A percentile compares a stretch with the other conserved stretches of the same genome.
Evolutionary conservation across 2,329 filamentous ascomycete species (phyloP).

Genomic region (Pseudogymnoascus pannorum): DNA sequence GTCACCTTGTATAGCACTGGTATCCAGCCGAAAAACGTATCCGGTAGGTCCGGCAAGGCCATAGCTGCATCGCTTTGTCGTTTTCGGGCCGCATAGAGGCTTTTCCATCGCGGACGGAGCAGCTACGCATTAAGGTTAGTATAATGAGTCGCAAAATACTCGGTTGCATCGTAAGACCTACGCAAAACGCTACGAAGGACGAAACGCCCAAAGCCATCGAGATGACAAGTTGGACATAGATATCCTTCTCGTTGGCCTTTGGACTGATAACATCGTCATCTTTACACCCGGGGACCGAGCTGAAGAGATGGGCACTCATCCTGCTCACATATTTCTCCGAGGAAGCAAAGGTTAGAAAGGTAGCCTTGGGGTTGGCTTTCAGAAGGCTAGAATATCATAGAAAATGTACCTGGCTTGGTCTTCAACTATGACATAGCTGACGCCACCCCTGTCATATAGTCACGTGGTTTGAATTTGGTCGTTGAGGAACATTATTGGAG

Average conservation of each 20-base stretch:
- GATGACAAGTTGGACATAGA: conserved; percentile 59
- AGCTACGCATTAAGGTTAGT: conserved; percentile 45
- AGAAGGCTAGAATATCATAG: neutral
- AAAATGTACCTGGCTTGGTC: conserved; percentile 4
- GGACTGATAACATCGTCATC: conserved; percentile 6
- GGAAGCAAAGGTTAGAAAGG: neutral
- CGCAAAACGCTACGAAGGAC: conserved; percentile 71
- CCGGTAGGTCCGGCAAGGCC: conserved; percentile 69
- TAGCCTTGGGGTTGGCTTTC: neutral
- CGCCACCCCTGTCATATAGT: neutral
- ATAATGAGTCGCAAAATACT: neutral
- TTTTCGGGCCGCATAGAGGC: conserved; percentile 83
- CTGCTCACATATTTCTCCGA: neutral
- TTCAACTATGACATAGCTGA: conserved; percentile 1
- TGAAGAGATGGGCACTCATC: neutral
- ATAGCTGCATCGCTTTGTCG: conserved; percentile 54
- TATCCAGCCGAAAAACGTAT: conserved; percentile 90
- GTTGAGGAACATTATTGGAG: neutral
- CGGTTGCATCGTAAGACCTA: conserved; percentile 33
- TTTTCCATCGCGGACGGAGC: conserved; percentile 83
- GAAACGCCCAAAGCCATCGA: conserved; percentile 62
- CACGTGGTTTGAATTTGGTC: neutral
- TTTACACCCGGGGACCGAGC: conserved; percentile 2
- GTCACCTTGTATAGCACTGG: conserved; percentile 74
- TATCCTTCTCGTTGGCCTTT: conserved; percentile 21